A percentile compares a stretch with the other conserved stretches of the same genome.
Conservation (phyloP, 345 rosid genomes). For the Eucalyptus viminalis region DNA sequence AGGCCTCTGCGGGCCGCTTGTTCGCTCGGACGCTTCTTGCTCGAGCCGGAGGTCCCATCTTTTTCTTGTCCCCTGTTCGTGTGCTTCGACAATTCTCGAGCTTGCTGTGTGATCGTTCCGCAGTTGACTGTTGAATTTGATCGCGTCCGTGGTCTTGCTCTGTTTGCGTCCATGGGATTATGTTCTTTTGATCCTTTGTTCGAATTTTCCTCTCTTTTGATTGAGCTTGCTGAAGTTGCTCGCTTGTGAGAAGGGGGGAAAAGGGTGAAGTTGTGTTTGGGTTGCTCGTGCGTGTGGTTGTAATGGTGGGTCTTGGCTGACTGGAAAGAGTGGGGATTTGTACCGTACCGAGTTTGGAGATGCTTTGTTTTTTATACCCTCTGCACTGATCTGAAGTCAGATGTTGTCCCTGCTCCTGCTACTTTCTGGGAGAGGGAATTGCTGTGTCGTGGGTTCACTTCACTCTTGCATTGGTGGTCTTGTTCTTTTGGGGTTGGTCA, state of each 20-base stretch:
- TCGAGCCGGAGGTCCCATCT: constrained; percentile 24
- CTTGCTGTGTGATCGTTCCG: neutral
- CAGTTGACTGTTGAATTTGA: neutral
- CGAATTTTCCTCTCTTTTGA: neutral
- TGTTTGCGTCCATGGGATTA: neutral
- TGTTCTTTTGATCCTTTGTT: neutral
- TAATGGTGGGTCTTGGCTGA: neutral
- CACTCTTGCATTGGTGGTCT: neutral
- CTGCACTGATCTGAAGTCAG: neutral
- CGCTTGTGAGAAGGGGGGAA: neutral
- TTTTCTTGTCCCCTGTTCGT: neutral
- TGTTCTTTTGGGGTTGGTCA: neutral
- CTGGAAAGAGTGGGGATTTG: neutral
- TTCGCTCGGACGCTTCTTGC: constrained; percentile 19
- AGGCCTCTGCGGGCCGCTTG: constrained; percentile 40
- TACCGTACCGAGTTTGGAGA: neutral
- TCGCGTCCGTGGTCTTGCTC: neutral
- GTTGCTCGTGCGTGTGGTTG: neutral
- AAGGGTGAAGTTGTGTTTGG: neutral
- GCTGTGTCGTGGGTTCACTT: neutral
- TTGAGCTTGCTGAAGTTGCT: neutral
- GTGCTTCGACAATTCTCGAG: neutral
- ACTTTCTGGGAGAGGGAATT: neutral
- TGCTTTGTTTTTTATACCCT: neutral
- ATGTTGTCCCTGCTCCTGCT: neutral